phyloP scores from a whole-genome alignment of 768 basidiomycete species.

The Peribolospora baueri region DNA sequence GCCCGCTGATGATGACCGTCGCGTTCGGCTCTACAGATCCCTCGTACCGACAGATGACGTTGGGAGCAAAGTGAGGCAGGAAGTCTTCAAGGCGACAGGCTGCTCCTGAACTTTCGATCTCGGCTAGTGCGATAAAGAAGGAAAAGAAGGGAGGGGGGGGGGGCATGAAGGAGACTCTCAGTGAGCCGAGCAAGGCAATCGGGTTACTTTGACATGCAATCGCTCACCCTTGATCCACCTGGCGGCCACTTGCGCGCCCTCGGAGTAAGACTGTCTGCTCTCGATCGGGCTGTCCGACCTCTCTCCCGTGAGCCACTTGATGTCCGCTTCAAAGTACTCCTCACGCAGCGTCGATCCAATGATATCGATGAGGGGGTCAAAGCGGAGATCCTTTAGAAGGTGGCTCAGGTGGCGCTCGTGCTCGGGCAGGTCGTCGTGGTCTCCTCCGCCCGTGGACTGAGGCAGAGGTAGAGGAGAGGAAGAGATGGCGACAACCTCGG shows the following conservation, averaged over 20 bases:
- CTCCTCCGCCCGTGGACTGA: no score
- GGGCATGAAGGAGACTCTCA: not conserved
- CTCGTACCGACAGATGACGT: constrained; percentile 51
- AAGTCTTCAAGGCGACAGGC: constrained; percentile 43
- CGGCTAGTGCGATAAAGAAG: constrained; percentile 28
- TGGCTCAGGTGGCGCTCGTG: no score
- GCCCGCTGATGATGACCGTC: constrained; percentile 51
- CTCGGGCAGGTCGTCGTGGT: no score
- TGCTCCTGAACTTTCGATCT: constrained; percentile 32
- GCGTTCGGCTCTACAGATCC: constrained; percentile 13
- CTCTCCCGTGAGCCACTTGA: constrained; percentile 68
- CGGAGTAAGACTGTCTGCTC: constrained; percentile 58
- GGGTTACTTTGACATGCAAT: no score
- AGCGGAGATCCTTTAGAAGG: constrained; percentile 36
- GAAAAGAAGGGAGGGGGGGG: not conserved
- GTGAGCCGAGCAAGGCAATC: constrained; percentile 15
- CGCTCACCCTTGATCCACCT: constrained; percentile 37
- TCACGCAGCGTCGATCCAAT: constrained; percentile 46
- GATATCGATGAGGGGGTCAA: constrained; percentile 42
- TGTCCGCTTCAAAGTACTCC: constrained; percentile 39
- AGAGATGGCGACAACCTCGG: no score
- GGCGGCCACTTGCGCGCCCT: constrained; percentile 40
- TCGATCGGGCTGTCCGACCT: constrained; percentile 43
- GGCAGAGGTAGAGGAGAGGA: no score
- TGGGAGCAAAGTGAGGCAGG: constrained; percentile 51